A percentile compares a stretch with the other conserved stretches of the same genome.
phyloP scores from a whole-genome alignment of 495 filamentous ascomycete genomes.

The Hyphodiscus hymeniophilus region DNA sequence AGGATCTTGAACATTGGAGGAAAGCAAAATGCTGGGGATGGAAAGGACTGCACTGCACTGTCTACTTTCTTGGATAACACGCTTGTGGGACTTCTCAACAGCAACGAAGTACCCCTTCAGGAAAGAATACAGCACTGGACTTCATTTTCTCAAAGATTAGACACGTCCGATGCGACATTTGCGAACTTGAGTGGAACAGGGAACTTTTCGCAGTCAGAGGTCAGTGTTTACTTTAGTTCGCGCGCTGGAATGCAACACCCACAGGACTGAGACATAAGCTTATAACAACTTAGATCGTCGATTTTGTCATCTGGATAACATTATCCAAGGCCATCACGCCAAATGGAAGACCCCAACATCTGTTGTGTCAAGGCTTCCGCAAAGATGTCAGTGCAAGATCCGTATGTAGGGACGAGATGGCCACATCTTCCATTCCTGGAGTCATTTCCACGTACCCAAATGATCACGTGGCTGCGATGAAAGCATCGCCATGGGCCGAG shows the following conservation, averaged over 20 bases:
- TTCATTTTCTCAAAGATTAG: constrained; percentile 58
- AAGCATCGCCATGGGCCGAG: constrained; percentile 62
- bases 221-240: constrained; percentile 25
- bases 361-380: constrained; percentile 72
- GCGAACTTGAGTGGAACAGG: constrained; percentile 34
- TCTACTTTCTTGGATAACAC: constrained; percentile 57
- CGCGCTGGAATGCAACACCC: constrained; percentile 1
- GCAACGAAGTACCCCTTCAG: constrained; percentile 25
- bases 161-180: constrained; percentile 41
- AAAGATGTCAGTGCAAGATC: constrained; percentile 38
- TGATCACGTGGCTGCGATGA: constrained; percentile 59
- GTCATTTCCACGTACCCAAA: constrained; percentile 47
- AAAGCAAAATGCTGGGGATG: constrained; percentile 24
- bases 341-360: constrained; percentile 52
- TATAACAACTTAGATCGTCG: constrained; percentile 53
- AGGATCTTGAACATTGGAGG: constrained; percentile 28
- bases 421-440: constrained; percentile 14
- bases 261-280: not conserved
- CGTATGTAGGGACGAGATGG: constrained; percentile 25
- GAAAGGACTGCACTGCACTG: constrained; percentile 27
- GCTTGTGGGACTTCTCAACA: constrained; percentile 47
- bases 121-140: constrained; percentile 48
- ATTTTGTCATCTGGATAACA: constrained; percentile 70
- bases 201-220: constrained; percentile 51
- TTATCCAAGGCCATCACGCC: constrained; percentile 49